Conservation (phyloP, 257 asterid species). For the Striga asiatica region DNA sequence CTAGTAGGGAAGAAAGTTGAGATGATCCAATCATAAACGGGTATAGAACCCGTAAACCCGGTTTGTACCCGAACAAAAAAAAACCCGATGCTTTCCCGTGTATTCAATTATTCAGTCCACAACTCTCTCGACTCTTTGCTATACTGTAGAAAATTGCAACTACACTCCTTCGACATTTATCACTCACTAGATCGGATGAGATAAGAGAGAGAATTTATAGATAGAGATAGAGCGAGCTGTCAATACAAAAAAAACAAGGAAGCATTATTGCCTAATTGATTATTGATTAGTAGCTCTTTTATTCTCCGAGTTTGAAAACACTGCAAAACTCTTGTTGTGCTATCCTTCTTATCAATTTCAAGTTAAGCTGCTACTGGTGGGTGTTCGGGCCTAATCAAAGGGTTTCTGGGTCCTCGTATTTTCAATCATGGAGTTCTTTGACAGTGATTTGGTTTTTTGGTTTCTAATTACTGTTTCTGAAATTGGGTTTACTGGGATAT, state of each 20-base stretch:
- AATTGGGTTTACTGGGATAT: slow-evolving; percentile 22
- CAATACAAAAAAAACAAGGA: background rate
- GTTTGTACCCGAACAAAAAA: background rate
- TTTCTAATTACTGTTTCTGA: slow-evolving; percentile 19
- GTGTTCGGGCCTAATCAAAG: background rate
- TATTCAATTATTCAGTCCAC: slow-evolving; percentile 12
- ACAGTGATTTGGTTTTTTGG: slow-evolving; percentile 8
- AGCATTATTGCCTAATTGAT: background rate
- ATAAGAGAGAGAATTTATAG: slow-evolving; percentile 6
- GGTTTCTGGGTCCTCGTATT: background rate
- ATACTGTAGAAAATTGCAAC: slow-evolving; percentile 4
- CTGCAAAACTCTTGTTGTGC: background rate
- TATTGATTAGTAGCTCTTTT: background rate
- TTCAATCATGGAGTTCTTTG: background rate
- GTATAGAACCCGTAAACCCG: slow-evolving; percentile 13
- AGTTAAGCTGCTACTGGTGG: slow-evolving; percentile 9
- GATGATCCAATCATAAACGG: background rate
- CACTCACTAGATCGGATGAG: slow-evolving; percentile 7
- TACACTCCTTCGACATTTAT: slow-evolving; percentile 15
- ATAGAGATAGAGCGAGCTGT: slow-evolving; percentile 2
- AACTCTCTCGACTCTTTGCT: slow-evolving; percentile 9
- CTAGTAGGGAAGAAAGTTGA: slow-evolving; percentile 5
- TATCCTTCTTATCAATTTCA: background rate
- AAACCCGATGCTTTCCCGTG: background rate
- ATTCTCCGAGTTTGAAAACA: background rate